These are phyloP conservation scores for Aspergillus cejpii DNA, from an alignment of 2,329 filamentous ascomycete species.

Conservation along the genomic window DNA sequence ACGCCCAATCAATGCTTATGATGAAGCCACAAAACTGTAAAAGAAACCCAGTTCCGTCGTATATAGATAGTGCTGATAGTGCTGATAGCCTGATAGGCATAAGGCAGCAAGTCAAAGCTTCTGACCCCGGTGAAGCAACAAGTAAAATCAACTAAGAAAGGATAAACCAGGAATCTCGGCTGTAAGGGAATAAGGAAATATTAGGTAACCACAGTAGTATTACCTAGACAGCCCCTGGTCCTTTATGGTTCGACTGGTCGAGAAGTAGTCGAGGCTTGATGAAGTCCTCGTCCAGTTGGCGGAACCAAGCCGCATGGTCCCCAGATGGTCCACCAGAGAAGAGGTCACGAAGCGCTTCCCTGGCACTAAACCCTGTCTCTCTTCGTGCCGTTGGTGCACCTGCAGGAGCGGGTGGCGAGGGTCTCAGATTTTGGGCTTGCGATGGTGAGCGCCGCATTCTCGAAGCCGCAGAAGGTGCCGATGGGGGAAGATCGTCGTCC, in stretches of 20 bases:
- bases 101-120: background rate
- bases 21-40: background rate
- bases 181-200: constrained; percentile 2
- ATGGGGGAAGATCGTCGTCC: constrained; percentile 57
- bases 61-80: no score
- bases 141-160: constrained; percentile 1
- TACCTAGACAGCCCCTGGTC: constrained; percentile 35
- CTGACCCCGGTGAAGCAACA: background rate
- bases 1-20: background rate
- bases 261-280: constrained; percentile 87
- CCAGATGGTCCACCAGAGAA: constrained; percentile 65
- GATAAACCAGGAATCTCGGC: no score
- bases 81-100: no score
- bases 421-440: constrained; percentile 25
- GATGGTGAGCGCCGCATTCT: constrained; percentile 35
- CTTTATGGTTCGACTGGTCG: constrained; percentile 54
- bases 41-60: background rate
- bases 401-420: constrained; percentile 16
- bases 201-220: constrained; percentile 8
- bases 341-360: constrained; percentile 70
- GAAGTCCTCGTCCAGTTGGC: constrained; percentile 89
- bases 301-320: constrained; percentile 84
- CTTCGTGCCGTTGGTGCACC: constrained; percentile 27
- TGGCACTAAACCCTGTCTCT: constrained; percentile 55
- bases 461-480: constrained; percentile 36